phyloP scores from a whole-genome alignment of 129 eudicot genomes.

The Apium graveolens region DNA sequence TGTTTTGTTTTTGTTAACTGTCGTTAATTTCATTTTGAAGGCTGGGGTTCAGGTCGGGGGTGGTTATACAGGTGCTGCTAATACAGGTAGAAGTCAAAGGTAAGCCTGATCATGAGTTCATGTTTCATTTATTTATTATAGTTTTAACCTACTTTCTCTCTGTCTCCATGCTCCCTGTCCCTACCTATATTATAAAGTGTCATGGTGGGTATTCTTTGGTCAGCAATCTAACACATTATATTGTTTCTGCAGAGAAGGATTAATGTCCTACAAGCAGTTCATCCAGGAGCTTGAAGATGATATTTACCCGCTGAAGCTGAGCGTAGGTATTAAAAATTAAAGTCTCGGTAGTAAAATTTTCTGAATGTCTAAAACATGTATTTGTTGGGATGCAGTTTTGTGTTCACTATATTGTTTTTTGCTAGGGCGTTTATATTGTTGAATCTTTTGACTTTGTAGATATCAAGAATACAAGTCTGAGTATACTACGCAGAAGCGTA shows the following conservation, averaged over 20 bases:
- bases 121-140: background rate
- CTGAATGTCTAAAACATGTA: background rate
- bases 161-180: background rate
- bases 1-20: background rate
- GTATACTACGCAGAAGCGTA: conserved; percentile 81
- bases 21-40: too few relatives aligned
- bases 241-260: conserved; percentile 66
- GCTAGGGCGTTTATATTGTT: background rate
- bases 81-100: conserved; percentile 45
- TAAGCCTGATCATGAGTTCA: conserved; percentile 12
- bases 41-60: too few relatives aligned
- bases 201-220: background rate
- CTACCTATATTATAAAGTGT: background rate
- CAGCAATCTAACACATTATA: conserved; percentile 6
- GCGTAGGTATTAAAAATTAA: conserved; percentile 51
- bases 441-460: conserved; percentile 27
- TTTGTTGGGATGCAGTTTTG: background rate
- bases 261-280: conserved; percentile 98
- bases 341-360: background rate
- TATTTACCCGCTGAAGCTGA: conserved; percentile 93
- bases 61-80: too few relatives aligned
- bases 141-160: background rate
- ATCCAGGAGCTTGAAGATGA: conserved; percentile 99
- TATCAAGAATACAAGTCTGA: conserved; percentile 96
- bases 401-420: background rate